phyloP scores from a whole-genome alignment of 129 eudicot species.

The Pittosporum tobira region DNA sequence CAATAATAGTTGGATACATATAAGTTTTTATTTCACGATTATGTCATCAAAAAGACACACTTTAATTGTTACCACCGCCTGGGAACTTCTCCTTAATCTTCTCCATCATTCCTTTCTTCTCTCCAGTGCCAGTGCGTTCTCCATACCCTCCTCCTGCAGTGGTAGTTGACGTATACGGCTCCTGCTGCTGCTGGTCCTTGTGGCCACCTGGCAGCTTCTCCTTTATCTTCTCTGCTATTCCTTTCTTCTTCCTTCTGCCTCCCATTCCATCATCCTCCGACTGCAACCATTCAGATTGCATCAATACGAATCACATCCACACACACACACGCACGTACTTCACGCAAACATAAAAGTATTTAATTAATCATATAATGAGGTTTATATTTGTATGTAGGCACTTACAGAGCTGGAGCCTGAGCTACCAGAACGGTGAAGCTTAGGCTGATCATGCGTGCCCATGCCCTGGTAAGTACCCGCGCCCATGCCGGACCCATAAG shows the following conservation, averaged over 20 bases:
- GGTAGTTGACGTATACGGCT: too few species aligned
- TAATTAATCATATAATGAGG: too few species aligned
- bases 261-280: conserved; percentile 7
- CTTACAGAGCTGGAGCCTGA: conserved; percentile 9
- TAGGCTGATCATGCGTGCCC: neutral
- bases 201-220: conserved; percentile 1
- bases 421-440: conserved; percentile 5
- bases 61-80: neutral
- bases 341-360: too few species aligned
- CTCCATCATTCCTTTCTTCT: conserved; percentile 7
- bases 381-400: neutral
- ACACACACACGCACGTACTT: neutral
- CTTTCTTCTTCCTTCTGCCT: conserved; percentile 8
- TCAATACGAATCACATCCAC: neutral
- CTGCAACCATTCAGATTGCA: too few species aligned
- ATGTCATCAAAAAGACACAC: too few species aligned
- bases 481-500: neutral
- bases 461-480: neutral
- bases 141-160: neutral
- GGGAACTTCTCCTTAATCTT: conserved; percentile 5
- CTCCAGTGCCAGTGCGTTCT: neutral
- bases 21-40: too few species aligned
- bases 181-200: neutral
- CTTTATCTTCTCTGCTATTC: neutral
- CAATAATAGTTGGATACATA: too few species aligned